These are phyloP conservation scores for Wickerhamiella pararugosa DNA, from an alignment of 1,139 yeast genomes.

Conservation along the genomic window DNA sequence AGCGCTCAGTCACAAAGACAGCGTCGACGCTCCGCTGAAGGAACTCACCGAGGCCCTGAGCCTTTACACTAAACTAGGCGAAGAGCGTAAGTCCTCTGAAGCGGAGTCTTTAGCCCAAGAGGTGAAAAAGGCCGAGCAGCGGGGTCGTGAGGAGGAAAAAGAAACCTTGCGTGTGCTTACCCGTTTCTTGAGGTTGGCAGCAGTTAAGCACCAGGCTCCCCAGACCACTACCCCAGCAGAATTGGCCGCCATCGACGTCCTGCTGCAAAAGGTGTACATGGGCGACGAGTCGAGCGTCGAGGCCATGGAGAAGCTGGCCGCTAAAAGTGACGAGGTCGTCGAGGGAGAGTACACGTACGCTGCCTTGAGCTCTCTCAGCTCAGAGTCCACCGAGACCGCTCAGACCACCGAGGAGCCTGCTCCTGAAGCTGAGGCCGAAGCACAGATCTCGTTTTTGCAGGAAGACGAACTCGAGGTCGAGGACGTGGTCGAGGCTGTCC, in stretches of 20 bases:
- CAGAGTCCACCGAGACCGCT: neutral
- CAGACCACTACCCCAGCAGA: constrained; percentile 13
- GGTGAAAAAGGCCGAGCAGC: constrained; percentile 13
- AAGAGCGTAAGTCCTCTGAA: constrained; percentile 8
- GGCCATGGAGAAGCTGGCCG: constrained; percentile 21
- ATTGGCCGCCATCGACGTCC: constrained; percentile 21
- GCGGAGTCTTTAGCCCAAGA: constrained; percentile 5
- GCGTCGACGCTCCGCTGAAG: constrained; percentile 25
- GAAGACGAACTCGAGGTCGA: constrained; percentile 8
- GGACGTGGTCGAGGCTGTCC: neutral
- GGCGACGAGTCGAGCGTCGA: constrained; percentile 24
- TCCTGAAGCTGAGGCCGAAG: neutral
- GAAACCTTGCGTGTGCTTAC: constrained; percentile 19
- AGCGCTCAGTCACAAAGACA: constrained; percentile 23
- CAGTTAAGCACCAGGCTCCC: constrained; percentile 20
- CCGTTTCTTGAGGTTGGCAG: constrained; percentile 24
- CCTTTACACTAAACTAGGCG: constrained; percentile 17
- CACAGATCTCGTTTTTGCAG: constrained; percentile 9
- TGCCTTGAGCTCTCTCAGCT: constrained; percentile 9
- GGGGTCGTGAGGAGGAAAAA: constrained; percentile 16
- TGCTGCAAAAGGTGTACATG: constrained; percentile 21
- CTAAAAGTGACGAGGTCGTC: constrained; percentile 19
- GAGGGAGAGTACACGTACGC: constrained; percentile 18
- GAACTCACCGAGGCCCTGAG: constrained; percentile 22
- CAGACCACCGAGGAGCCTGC: neutral